Evolutionary conservation across 176 grass and related monocot genomes (phyloP).

Genomic region (Oryza rufipogon): DNA sequence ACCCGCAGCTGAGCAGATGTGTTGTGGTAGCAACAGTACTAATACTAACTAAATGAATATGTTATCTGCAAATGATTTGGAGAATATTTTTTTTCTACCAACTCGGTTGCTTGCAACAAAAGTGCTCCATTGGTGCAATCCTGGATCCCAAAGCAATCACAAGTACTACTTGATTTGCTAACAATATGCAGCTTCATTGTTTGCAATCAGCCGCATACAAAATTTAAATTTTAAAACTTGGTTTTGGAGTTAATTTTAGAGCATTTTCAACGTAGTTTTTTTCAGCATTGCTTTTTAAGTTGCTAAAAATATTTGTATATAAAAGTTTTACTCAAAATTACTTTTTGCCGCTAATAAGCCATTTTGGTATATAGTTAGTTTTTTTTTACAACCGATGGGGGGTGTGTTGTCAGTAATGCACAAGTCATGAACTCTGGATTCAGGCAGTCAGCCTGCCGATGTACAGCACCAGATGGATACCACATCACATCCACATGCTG

Average conservation of each 20-base stretch:
- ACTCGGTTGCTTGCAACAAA: conserved; percentile 44
- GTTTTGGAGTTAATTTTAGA: too few relatives aligned
- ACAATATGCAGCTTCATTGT: neutral
- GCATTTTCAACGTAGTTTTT: too few relatives aligned
- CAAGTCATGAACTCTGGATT: neutral
- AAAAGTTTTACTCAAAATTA: too few relatives aligned
- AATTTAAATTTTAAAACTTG: too few relatives aligned
- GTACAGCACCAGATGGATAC: neutral
- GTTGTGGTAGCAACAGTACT: neutral
- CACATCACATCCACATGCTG: conserved; percentile 38
- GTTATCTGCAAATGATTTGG: conserved; percentile 31
- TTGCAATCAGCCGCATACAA: too few relatives aligned
- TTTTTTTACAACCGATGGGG: too few relatives aligned
- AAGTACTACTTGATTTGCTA: conserved; percentile 33
- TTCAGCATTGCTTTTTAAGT: too few relatives aligned
- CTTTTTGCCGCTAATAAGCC: too few relatives aligned
- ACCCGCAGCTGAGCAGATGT: conserved; percentile 34
- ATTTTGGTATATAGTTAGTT: too few relatives aligned
- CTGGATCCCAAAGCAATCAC: conserved; percentile 43
- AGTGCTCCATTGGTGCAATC: conserved; percentile 31
- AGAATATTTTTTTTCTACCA: conserved; percentile 43
- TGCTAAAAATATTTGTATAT: too few relatives aligned
- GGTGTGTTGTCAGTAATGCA: neutral
- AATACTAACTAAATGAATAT: neutral
- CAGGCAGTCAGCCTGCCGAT: neutral